phyloP scores from a whole-genome alignment of 306 rosid species.

The Gastrolobium bilobum region DNA sequence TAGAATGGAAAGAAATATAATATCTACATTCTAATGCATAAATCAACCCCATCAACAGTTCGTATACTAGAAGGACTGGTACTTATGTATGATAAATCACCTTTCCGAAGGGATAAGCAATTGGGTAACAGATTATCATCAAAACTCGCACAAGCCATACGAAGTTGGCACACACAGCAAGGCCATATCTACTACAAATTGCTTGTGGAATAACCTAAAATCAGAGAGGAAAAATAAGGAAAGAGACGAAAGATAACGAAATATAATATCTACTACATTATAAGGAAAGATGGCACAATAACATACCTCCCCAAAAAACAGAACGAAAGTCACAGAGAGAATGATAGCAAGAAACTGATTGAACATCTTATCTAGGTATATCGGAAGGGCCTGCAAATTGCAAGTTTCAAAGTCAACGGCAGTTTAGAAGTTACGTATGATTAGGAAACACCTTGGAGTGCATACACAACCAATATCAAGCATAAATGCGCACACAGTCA shows the following conservation, averaged over 20 bases:
- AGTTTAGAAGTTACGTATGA: slow-evolving; percentile 31
- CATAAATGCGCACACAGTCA: background rate
- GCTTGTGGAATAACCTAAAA: slow-evolving; percentile 97
- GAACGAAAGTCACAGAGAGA: slow-evolving; percentile 94
- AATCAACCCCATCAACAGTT: slow-evolving; percentile 23
- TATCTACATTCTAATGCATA: slow-evolving; percentile 12
- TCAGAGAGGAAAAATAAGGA: background rate
- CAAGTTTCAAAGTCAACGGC: slow-evolving; percentile 52
- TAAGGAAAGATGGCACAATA: background rate
- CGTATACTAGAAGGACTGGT: background rate
- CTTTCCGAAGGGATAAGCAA: slow-evolving; percentile 95
- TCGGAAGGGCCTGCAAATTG: slow-evolving; percentile 88
- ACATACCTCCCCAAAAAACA: slow-evolving; percentile 87
- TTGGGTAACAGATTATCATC: slow-evolving; percentile 92
- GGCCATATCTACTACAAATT: slow-evolving; percentile 94
- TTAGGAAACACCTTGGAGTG: slow-evolving; percentile 17
- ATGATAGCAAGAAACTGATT: slow-evolving; percentile 87
- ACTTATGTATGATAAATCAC: slow-evolving; percentile 51
- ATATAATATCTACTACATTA: no score
- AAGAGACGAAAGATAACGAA: background rate
- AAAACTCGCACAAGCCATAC: slow-evolving; percentile 81
- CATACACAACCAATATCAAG: background rate
- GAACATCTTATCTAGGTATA: slow-evolving; percentile 89
- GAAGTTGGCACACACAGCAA: slow-evolving; percentile 91
- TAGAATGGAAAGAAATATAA: slow-evolving; percentile 29